These are phyloP conservation scores for Flaveria brownii DNA, from an alignment of 129 eudicot genomes.

Conservation along the genomic window DNA sequence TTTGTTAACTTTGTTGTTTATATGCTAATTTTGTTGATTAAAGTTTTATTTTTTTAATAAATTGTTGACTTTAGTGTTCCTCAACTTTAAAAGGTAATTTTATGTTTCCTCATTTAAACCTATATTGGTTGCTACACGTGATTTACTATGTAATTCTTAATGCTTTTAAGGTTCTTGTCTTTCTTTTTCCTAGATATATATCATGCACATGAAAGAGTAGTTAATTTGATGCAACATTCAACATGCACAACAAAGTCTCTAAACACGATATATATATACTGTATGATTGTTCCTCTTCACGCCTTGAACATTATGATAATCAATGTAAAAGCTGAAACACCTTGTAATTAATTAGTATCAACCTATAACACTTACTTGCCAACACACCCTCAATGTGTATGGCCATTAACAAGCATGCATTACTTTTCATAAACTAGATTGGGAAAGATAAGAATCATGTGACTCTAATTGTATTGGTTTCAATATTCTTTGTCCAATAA, in stretches of 20 bases:
- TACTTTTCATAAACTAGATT: conserved; percentile 28
- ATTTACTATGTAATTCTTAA: no score
- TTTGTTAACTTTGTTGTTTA: no score
- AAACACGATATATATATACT: conserved; percentile 5
- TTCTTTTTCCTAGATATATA: no score
- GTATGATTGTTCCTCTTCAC: conserved; percentile 12
- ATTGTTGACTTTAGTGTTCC: no score
- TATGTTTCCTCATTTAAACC: no score
- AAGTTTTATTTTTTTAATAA: no score
- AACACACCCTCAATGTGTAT: conserved; percentile 13
- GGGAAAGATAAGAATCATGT: conserved; percentile 30
- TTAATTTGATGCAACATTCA: conserved; percentile 6
- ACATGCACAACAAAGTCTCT: conserved; percentile 24
- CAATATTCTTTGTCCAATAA: not conserved
- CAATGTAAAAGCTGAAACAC: not conserved
- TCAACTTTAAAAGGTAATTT: no score
- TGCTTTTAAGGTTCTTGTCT: no score
- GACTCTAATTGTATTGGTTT: conserved; percentile 29
- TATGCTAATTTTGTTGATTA: no score
- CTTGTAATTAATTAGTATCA: not conserved
- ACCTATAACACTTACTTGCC: conserved; percentile 15
- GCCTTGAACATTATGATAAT: conserved; percentile 21
- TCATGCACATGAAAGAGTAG: no score
- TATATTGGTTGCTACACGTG: no score
- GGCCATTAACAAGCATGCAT: conserved; percentile 26